phyloP scores from a whole-genome alignment of 371 early-diverging fungal genomes.

The Mortierella sp. region DNA sequence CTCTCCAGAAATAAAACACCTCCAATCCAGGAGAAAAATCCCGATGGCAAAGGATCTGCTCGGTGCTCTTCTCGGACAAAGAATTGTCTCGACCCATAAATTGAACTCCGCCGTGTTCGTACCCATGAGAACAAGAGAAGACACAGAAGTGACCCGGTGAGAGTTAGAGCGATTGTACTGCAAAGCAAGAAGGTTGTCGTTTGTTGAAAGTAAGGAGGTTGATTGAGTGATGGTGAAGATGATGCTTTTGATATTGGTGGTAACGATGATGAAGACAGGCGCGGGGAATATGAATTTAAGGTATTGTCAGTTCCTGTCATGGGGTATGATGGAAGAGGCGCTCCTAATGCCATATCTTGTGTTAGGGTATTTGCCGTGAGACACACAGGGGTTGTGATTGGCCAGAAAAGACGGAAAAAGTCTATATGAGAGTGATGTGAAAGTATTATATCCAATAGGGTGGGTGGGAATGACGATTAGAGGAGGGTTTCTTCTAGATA shows the following conservation, averaged over 20 bases:
- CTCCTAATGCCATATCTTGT: too few species aligned
- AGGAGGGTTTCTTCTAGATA: too few species aligned
- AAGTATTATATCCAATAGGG: too few species aligned
- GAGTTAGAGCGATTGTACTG: not conserved
- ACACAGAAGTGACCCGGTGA: not conserved
- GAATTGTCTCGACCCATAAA: constrained; percentile 35
- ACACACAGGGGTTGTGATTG: too few species aligned
- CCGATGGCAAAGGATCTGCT: constrained; percentile 6
- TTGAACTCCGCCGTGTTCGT: constrained; percentile 15
- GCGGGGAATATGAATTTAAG: too few species aligned
- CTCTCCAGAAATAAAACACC: constrained; percentile 20
- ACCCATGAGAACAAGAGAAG: constrained; percentile 33
- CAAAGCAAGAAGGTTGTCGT: not conserved
- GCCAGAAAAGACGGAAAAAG: too few species aligned
- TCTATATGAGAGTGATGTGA: too few species aligned
- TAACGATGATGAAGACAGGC: not conserved
- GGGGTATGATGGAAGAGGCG: too few species aligned
- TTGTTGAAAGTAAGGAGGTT: not conserved
- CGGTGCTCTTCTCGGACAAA: constrained; percentile 34
- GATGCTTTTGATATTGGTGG: not conserved
- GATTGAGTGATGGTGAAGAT: not conserved
- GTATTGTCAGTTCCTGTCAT: too few species aligned
- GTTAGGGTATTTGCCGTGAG: too few species aligned
- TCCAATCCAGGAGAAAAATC: constrained; percentile 23
- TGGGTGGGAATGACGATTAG: too few species aligned